Conservation (phyloP, 345 rosid genomes). For the Erysimum cheiranthoides region DNA sequence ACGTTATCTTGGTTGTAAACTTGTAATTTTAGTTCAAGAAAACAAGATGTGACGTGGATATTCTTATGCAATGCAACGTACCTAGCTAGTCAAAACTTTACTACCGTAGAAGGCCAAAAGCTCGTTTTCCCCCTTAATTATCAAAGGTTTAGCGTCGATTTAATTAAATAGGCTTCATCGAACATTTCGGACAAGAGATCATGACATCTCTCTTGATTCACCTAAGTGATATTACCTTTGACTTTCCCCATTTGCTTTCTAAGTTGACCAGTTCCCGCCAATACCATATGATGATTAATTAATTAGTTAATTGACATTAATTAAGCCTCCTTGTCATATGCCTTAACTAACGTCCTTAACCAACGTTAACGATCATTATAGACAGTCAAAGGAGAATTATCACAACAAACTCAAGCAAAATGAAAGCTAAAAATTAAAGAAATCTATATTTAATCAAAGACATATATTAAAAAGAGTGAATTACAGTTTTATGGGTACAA, state of each 20-base stretch:
- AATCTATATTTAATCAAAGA: not conserved
- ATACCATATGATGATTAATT: conserved; percentile 6
- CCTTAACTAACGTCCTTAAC: conserved; percentile 50
- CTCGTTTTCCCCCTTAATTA: not conserved
- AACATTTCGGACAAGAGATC: conserved; percentile 19
- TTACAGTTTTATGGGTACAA: conserved; percentile 32
- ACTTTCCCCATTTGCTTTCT: conserved; percentile 32
- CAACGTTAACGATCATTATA: conserved; percentile 40
- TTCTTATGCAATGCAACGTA: conserved; percentile 19
- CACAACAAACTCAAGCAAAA: conserved; percentile 3
- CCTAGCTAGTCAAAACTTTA: conserved; percentile 23
- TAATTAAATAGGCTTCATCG: not conserved
- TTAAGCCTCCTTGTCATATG: conserved; percentile 47
- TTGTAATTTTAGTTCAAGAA: not conserved
- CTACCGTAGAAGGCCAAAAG: not conserved
- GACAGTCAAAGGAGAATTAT: conserved; percentile 16
- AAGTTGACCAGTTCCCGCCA: conserved; percentile 28
- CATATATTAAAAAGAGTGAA: conserved; percentile 16
- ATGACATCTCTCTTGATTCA: conserved; percentile 6
- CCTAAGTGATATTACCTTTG: conserved; percentile 10
- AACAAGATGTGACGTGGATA: conserved; percentile 5
- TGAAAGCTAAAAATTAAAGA: not conserved
- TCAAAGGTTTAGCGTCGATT: not conserved
- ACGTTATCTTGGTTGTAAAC: not conserved
- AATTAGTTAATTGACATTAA: not conserved